phyloP scores from a whole-genome alignment of 306 rosid genomes.

The Cucumis melo region DNA sequence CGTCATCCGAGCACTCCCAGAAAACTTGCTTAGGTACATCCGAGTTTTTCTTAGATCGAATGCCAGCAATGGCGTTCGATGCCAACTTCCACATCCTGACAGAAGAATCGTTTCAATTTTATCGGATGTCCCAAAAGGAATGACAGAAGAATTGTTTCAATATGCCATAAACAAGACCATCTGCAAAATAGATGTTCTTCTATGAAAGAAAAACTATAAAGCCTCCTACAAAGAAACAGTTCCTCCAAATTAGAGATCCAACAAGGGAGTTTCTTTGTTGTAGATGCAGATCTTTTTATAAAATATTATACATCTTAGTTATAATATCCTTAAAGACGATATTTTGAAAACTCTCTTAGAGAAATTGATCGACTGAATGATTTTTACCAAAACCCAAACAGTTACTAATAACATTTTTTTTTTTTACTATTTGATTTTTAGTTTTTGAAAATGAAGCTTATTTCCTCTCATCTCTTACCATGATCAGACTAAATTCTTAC shows the following conservation, averaged over 20 bases:
- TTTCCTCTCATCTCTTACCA: too few relatives aligned
- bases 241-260: not conserved
- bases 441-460: too few relatives aligned
- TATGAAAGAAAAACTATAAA: not conserved
- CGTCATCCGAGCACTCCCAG: conserved; percentile 76
- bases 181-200: not conserved
- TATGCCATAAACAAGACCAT: not conserved
- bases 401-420: too few relatives aligned
- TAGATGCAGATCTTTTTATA: not conserved
- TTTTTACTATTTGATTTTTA: too few relatives aligned
- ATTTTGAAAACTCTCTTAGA: not conserved
- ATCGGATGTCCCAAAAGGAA: too few relatives aligned
- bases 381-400: not conserved
- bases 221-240: not conserved
- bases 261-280: not conserved
- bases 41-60: conserved; percentile 48
- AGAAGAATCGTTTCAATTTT: not conserved
- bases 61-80: conserved; percentile 46
- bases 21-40: conserved; percentile 24
- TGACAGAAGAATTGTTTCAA: not conserved
- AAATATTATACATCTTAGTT: not conserved
- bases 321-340: not conserved
- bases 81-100: conserved; percentile 68
- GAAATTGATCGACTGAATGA: not conserved
- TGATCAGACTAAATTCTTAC: too few relatives aligned